Conservation (phyloP, 768 basidiomycete genomes). For the Kwoniella heveanensis region DNA sequence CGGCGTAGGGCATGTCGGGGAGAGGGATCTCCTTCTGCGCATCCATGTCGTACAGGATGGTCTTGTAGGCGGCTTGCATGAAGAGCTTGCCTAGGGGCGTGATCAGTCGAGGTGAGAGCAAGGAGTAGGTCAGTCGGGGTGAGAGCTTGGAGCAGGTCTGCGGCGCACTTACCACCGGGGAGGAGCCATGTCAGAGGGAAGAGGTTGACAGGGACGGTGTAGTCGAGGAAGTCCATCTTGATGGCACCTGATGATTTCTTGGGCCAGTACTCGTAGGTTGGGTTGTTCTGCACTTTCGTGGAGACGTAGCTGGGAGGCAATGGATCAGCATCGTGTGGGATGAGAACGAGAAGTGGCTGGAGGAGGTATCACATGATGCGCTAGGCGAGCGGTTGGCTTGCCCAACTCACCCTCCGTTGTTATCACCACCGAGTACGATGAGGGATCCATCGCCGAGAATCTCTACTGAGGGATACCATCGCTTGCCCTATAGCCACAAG, state of each 20-base stretch:
- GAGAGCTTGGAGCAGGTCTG: not conserved
- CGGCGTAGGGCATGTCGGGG: constrained; percentile 63
- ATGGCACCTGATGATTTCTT: constrained; percentile 70
- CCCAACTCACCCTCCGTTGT: constrained; percentile 63
- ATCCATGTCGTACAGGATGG: constrained; percentile 67
- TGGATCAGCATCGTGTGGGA: not conserved
- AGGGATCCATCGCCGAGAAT: constrained; percentile 70
- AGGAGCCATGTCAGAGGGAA: constrained; percentile 75
- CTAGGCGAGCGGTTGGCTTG: too few species aligned
- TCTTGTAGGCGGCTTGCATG: constrained; percentile 57
- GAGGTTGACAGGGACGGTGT: constrained; percentile 71
- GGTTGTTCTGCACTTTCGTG: constrained; percentile 68
- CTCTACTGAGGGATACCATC: constrained; percentile 79
- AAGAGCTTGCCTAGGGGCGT: constrained; percentile 53
- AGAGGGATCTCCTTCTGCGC: constrained; percentile 65
- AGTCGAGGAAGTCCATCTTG: constrained; percentile 65
- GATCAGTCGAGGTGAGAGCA: constrained; percentile 13
- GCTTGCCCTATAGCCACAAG: constrained; percentile 54
- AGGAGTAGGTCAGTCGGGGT: not conserved
- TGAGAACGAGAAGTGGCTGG: not conserved
- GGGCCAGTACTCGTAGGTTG: constrained; percentile 67
- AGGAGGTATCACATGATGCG: constrained; percentile 53
- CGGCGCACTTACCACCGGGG: constrained; percentile 41
- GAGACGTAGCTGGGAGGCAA: constrained; percentile 65
- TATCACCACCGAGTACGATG: constrained; percentile 65